Evolutionary conservation across 352 stramenopile species (phyloP).

Genomic region (Nothophytophthora sp.): DNA sequence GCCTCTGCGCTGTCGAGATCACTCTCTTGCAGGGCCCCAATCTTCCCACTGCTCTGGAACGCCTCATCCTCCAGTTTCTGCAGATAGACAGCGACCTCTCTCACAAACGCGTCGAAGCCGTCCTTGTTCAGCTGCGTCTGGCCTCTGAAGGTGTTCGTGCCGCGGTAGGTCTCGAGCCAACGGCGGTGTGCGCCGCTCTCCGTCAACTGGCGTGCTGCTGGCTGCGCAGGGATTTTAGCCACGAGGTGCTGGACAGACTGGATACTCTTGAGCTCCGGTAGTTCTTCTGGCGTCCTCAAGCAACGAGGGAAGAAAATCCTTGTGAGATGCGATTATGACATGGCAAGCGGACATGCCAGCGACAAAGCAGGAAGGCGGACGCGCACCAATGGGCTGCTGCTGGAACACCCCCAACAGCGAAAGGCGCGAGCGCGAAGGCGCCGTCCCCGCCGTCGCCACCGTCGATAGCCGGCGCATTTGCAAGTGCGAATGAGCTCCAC

Average conservation of each 20-base stretch:
- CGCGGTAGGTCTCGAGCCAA: conserved; percentile 30
- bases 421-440: conserved; percentile 24
- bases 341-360: background rate
- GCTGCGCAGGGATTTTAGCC: conserved; percentile 33
- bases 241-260: conserved; percentile 49
- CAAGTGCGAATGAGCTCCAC: conserved; percentile 8
- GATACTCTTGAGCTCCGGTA: conserved; percentile 64
- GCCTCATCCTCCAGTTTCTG: conserved; percentile 41
- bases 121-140: conserved; percentile 39
- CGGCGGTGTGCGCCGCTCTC: conserved; percentile 17
- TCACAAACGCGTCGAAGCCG: conserved; percentile 49
- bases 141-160: conserved; percentile 10
- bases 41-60: conserved; percentile 35
- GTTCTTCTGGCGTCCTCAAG: conserved; percentile 24
- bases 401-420: conserved; percentile 35
- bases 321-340: background rate
- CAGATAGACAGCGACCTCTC: conserved; percentile 43
- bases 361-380: background rate
- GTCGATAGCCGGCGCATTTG: conserved; percentile 39
- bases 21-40: conserved; percentile 39
- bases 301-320: background rate
- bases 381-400: conserved; percentile 35
- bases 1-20: conserved; percentile 18
- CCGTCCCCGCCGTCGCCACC: conserved; percentile 1
- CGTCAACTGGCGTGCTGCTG: conserved; percentile 15